phyloP scores from a whole-genome alignment of 768 basidiomycete genomes.

The Amylocystis lapponica region DNA sequence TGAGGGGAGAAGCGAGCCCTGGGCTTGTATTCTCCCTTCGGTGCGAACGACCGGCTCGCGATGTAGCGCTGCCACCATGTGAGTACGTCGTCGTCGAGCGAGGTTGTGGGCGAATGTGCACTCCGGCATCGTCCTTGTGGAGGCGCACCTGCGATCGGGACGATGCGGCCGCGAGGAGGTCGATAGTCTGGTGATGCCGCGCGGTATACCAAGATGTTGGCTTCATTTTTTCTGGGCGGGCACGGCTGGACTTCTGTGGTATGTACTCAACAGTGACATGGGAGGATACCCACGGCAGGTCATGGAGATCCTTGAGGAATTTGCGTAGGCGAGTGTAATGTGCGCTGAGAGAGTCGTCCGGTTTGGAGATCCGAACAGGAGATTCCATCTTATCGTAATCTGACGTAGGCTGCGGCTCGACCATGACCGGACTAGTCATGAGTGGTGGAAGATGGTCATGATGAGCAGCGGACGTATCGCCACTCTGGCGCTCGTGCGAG shows the following conservation, averaged over 20 bases:
- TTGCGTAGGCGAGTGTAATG: conserved; percentile 24
- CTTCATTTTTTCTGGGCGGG: conserved; percentile 15
- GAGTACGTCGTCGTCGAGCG: neutral
- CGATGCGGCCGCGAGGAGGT: conserved; percentile 17
- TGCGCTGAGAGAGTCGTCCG: conserved; percentile 24
- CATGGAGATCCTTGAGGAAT: conserved; percentile 28
- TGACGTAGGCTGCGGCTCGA: conserved; percentile 23
- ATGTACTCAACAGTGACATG: conserved; percentile 29
- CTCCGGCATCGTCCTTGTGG: conserved; percentile 5
- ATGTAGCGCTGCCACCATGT: neutral
- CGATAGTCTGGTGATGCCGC: conserved; percentile 15
- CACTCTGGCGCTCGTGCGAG: neutral
- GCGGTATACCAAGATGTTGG: conserved; percentile 20
- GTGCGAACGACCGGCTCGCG: conserved; percentile 6
- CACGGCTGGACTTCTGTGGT: conserved; percentile 22
- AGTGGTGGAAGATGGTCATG: conserved; percentile 3
- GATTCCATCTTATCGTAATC: conserved; percentile 33
- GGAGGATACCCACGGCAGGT: conserved; percentile 33
- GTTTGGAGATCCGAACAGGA: conserved; percentile 13
- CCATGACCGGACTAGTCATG: conserved; percentile 20
- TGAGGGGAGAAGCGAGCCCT: conserved; percentile 12
- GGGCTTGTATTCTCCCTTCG: no score
- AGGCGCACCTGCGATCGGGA: neutral
- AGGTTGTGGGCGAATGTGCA: conserved; percentile 1
- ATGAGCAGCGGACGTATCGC: conserved; percentile 4